phyloP scores from a whole-genome alignment of 345 rosid species.

The Salix udensis region DNA sequence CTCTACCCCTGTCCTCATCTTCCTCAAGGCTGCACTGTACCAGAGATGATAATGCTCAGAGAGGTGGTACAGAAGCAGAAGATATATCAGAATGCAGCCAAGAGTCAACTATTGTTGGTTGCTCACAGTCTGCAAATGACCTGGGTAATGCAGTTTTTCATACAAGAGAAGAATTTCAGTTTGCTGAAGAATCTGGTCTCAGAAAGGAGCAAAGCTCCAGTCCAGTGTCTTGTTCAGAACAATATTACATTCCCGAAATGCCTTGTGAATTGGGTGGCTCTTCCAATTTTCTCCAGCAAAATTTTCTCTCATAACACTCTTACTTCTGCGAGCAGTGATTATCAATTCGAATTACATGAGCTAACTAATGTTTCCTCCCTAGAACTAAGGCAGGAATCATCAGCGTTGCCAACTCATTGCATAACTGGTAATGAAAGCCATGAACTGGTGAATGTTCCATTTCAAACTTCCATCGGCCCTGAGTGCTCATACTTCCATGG shows the following conservation, averaged over 20 bases:
- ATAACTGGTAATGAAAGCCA: constrained; percentile 36
- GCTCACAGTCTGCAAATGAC: constrained; percentile 63
- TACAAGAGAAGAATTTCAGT: constrained; percentile 43
- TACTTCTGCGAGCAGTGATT: constrained; percentile 37
- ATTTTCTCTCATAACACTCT: constrained; percentile 37
- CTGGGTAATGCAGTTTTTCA: constrained; percentile 39
- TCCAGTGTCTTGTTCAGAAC: constrained; percentile 58
- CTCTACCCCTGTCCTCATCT: constrained; percentile 50
- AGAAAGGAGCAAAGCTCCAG: constrained; percentile 54
- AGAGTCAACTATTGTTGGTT: constrained; percentile 51
- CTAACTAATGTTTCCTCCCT: constrained; percentile 40
- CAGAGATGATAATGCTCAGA: constrained; percentile 62
- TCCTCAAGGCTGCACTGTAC: constrained; percentile 59
- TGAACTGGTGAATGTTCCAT: constrained; percentile 40
- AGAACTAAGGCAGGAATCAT: constrained; percentile 46
- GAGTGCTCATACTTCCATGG: constrained; percentile 40
- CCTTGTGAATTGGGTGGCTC: constrained; percentile 54
- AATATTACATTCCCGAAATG: constrained; percentile 50
- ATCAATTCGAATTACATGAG: constrained; percentile 46
- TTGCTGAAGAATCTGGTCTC: constrained; percentile 42
- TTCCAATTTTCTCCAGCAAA: constrained; percentile 42
- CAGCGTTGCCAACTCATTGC: constrained; percentile 43
- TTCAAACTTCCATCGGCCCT: constrained; percentile 44
- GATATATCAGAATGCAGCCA: constrained; percentile 94
- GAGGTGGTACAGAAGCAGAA: constrained; percentile 54